Evolutionary conservation across 164 flowering plant species (phyloP), one percentile per base, ranked within the genome.

Genomic region (Vitis riparia): DNA sequence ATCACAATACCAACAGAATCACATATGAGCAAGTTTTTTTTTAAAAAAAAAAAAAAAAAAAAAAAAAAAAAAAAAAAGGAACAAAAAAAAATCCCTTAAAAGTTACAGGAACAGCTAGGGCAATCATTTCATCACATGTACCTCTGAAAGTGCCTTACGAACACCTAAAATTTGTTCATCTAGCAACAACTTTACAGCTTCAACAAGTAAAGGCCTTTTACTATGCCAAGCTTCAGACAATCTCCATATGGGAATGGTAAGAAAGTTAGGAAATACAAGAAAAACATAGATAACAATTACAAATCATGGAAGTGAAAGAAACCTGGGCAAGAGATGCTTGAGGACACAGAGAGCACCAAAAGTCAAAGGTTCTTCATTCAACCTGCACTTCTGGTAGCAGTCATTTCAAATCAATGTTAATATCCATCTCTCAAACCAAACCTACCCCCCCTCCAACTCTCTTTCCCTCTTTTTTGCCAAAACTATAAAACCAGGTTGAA

Each of bases 261-360:
- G 1, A 57, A 65, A 19, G 61, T 72, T 10, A 78, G 68, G n/a
- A 62, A 37, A 58, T 17, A 37, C 59, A 47, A 65, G 51, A 65
- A 14, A 49, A 66, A 15, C 15, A 63, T 59, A 17, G 44, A n/a
- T 27, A 48, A 55, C 15, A 30, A 11, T 14, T 13, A 55, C 51
- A 62, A 47, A 59, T 27, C 11, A 65, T 37, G 30, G 51, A 61
- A 71, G 51, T 29, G 66, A 71, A 76, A 53, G 19, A 48, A 68
- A 96, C 99, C 99, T 93, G 32, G 98, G 99, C 76, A 96, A 76
- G 13, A 96, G 97, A 84, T 93, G 98, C 83, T 93, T 96, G 57
- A 93, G 59, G 56, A 92, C 97, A 80, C 87, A 85, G 52, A 96
- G 91, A 12, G 99, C 89, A 73, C 99, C 99, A 86, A 85, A 85